Evolutionary conservation across 2,329 filamentous ascomycete species (phyloP), one percentile per base, ranked within the genome.

Genomic region (Aspergillus terreus): DNA sequence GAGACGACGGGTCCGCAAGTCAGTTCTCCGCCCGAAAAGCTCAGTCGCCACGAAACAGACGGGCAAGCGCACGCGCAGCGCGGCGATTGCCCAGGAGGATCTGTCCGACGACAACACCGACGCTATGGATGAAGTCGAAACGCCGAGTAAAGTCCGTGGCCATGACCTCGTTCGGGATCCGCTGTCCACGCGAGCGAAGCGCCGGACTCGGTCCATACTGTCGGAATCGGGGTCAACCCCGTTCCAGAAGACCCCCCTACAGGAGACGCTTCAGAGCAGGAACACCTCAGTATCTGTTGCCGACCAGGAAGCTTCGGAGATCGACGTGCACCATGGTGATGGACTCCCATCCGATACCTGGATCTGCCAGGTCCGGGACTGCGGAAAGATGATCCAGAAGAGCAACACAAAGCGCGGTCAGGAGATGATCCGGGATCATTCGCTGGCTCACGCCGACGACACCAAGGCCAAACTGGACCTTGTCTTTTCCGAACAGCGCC

Each of bases 21-120:
- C 74, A 2, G 70, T 77, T 3, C 64, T 77, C 11, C 72, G 74
- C 6, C 74, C 74, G 1, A 76, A 73, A 47, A 66, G 62, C 47
- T 63, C 67, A 4, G 58, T 70, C 15, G 74, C 74, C 10, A 64
- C 65, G 2, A 74, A 73, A 52, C 62, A 69, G 41, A 70, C 68
- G 19, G 71, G 72, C 36, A 76, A 75, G 56, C 69, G 72, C 36
- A 71, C 71, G 19, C 63, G 71, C 47, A 69, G 67, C 44, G 53
- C 59, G 38, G 59, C 55, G 14, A 52, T 55, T 25, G 54, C 62
- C 32, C 61, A 62, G 21, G 52, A 62, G 41, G 53, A 55, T 30
- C 48, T 58, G 11, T 63, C 63, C 1, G 66, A 71, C 27, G 66
- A 69, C 14, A 62, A 67, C 27, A 63, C 66, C 40, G 61, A 70